These are phyloP conservation scores for Paramecium sonneborni DNA, from an alignment of 73 alveolate genomes.

Conservation along the genomic window DNA sequence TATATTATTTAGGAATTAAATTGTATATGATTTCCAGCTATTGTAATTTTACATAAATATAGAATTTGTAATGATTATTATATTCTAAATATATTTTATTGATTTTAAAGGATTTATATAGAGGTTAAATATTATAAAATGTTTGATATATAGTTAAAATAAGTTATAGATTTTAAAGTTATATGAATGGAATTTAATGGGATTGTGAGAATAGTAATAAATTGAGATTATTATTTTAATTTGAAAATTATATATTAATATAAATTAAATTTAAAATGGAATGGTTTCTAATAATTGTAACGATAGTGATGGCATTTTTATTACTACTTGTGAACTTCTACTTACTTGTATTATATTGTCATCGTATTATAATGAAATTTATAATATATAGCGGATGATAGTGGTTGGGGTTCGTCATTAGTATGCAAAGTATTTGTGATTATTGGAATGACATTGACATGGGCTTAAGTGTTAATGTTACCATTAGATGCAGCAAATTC, in stretches of 20 bases:
- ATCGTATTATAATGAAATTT: constrained; percentile 50
- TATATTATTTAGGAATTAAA: constrained; percentile 88
- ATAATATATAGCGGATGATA: constrained; percentile 63
- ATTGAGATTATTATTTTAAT: background rate
- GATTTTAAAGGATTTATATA: no score
- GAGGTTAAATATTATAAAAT: no score
- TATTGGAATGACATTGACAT: constrained; percentile 74
- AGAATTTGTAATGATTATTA: no score
- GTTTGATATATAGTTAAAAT: no score
- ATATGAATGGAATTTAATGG: no score
- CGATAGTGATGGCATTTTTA: constrained; percentile 51
- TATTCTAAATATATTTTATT: no score
- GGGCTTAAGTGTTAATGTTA: constrained; percentile 81
- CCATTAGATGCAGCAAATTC: constrained; percentile 90
- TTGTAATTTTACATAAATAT: background rate
- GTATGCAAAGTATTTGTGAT: constrained; percentile 63
- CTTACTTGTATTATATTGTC: constrained; percentile 59
- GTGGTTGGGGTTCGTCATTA: constrained; percentile 70
- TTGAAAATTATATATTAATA: background rate
- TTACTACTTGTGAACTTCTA: constrained; percentile 39
- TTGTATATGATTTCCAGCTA: constrained; percentile 93
- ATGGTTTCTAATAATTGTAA: constrained; percentile 43
- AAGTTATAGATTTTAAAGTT: no score
- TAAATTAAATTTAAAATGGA: constrained; percentile 24
- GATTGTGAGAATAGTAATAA: no score